phyloP scores from a whole-genome alignment of 768 basidiomycete genomes.

The Melanogaster broomeanus region DNA sequence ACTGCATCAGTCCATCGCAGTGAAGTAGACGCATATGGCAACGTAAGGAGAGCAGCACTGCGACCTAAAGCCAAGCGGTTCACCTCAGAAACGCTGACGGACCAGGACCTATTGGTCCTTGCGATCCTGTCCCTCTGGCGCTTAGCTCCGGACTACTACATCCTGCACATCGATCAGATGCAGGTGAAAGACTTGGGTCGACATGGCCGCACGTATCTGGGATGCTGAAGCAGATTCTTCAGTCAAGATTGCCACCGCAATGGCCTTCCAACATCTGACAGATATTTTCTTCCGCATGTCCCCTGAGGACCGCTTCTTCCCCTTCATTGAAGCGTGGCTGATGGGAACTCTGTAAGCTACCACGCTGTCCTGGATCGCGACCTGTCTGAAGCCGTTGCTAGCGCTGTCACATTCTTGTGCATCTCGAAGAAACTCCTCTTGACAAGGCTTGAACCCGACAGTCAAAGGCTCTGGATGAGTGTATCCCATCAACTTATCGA shows the following conservation, averaged over 20 bases:
- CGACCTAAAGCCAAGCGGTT: constrained; percentile 65
- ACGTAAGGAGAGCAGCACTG: constrained; percentile 49
- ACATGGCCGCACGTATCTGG: constrained; percentile 55
- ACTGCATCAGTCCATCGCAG: constrained; percentile 51
- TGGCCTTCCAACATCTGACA: constrained; percentile 47
- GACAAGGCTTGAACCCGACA: constrained; percentile 58
- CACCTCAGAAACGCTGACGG: constrained; percentile 58
- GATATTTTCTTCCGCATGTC: constrained; percentile 46
- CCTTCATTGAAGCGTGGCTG: constrained; percentile 44
- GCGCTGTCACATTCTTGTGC: constrained; percentile 37
- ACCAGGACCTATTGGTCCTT: constrained; percentile 70
- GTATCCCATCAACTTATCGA: constrained; percentile 61
- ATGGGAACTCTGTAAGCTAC: constrained; percentile 45
- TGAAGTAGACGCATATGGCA: constrained; percentile 62
- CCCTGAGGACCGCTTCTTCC: constrained; percentile 38
- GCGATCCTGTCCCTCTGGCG: constrained; percentile 74
- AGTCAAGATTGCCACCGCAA: constrained; percentile 62
- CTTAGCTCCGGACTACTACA: constrained; percentile 52
- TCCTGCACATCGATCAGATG: constrained; percentile 42
- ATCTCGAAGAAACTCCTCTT: constrained; percentile 59
- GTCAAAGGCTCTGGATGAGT: constrained; percentile 70
- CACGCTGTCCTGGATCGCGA: constrained; percentile 11
- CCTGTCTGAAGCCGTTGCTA: constrained; percentile 8
- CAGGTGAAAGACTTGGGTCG: constrained; percentile 50
- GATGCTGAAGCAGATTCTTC: constrained; percentile 62